Evolutionary conservation across 108 stramenopile species (phyloP).

Genomic region (Skeletonema marinoi): DNA sequence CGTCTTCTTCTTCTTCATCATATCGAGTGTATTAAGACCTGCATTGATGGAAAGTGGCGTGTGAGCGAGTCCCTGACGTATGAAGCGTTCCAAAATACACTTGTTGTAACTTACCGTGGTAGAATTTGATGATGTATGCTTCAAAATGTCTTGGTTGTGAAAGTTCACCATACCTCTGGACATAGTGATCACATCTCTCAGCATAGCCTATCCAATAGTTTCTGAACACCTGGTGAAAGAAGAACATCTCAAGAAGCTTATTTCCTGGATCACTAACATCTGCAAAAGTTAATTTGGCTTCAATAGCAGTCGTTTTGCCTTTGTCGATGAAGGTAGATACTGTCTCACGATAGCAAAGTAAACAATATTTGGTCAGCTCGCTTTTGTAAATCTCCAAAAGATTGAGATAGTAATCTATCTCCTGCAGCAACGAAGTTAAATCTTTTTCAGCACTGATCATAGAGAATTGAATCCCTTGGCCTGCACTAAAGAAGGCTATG

Average conservation of each 20-base stretch:
- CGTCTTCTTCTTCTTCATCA: not conserved
- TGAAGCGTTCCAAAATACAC: too few species aligned
- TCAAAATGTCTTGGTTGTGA: not conserved
- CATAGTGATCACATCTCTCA: conserved; percentile 1
- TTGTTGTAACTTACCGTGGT: not conserved
- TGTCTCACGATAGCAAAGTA: not conserved
- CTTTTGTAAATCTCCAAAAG: not conserved
- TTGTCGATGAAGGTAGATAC: not conserved
- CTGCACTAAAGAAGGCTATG: not conserved
- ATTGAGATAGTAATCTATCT: not conserved
- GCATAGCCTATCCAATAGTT: not conserved
- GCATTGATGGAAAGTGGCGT: too few species aligned
- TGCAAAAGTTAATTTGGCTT: not conserved
- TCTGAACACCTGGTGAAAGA: not conserved
- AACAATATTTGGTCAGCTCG: not conserved
- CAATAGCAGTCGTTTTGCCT: not conserved
- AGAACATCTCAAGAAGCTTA: not conserved
- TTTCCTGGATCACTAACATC: not conserved
- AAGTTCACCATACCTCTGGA: not conserved
- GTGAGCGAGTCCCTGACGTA: too few species aligned
- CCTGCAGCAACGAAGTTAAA: not conserved
- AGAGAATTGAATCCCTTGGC: not conserved
- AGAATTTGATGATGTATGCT: not conserved
- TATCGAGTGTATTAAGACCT: not conserved
- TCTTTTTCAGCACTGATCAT: not conserved